These are phyloP conservation scores for Hanseniaspora meyeri DNA, from an alignment of 805 yeast species.

Conservation along the genomic window DNA sequence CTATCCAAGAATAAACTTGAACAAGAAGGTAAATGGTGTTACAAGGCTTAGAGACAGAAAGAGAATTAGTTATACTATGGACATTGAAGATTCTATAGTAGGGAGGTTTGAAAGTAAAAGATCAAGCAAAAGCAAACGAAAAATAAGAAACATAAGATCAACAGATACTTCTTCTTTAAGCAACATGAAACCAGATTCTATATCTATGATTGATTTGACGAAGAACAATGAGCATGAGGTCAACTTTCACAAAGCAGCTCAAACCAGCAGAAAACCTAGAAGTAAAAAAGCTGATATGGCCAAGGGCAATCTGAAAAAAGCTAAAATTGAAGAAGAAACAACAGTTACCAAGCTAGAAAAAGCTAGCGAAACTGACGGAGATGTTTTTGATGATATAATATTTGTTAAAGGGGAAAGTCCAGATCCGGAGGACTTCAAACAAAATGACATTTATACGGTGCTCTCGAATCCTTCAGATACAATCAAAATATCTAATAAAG, in stretches of 20 bases:
- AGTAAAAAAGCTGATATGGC: background rate
- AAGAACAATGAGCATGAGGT: background rate
- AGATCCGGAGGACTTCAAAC: background rate
- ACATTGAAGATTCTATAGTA: background rate
- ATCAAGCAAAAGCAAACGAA: background rate
- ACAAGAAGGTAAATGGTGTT: background rate
- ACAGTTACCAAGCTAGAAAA: too few relatives aligned
- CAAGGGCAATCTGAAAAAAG: background rate
- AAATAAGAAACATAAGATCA: background rate
- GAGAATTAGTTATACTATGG: background rate
- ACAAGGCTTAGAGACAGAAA: constrained; percentile 4
- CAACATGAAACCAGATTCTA: background rate
- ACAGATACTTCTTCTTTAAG: background rate
- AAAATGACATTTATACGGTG: background rate
- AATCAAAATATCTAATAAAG: background rate
- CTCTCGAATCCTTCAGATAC: background rate
- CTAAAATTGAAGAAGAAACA: background rate
- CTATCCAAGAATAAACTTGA: background rate
- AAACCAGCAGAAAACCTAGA: background rate
- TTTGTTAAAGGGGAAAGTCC: constrained; percentile 3
- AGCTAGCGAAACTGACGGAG: background rate
- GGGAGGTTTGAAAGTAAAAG: background rate
- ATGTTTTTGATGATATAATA: background rate
- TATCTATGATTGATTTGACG: background rate
- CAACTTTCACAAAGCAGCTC: background rate